A percentile compares a stretch with the other conserved stretches of the same genome.
phyloP scores from a whole-genome alignment of 2,329 filamentous ascomycete genomes.

The Beauveria varroae region DNA sequence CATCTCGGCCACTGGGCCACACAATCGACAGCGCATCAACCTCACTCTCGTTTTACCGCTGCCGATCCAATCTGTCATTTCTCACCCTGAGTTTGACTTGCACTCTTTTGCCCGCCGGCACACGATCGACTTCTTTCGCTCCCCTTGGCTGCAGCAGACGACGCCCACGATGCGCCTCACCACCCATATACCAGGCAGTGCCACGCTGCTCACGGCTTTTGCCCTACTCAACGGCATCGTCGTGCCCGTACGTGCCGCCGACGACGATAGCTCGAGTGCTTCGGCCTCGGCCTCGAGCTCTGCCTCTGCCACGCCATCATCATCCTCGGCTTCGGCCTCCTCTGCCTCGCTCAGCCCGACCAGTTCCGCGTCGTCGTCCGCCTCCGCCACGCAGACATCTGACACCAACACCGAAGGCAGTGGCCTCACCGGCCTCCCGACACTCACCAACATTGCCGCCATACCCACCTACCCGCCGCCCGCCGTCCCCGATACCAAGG shows the following conservation, averaged over 20 bases:
- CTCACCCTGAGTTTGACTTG: background rate
- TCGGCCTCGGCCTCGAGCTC: background rate
- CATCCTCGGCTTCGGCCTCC: background rate
- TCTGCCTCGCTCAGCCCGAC: background rate
- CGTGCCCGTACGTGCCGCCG: constrained; percentile 2
- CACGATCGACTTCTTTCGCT: background rate
- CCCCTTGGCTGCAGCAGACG: background rate
- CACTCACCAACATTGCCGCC: constrained; percentile 30
- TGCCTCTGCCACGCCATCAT: background rate
- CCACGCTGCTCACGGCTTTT: constrained; percentile 5
- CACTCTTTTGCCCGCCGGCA: background rate
- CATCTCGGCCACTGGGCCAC: background rate
- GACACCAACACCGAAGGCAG: background rate
- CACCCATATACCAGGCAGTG: background rate
- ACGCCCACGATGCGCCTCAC: constrained; percentile 1
- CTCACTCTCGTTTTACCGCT: background rate
- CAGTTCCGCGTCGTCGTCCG: background rate
- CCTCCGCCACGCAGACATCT: background rate
- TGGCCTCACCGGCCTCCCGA: constrained; percentile 30
- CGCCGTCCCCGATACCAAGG: constrained; percentile 71
- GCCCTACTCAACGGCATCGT: constrained; percentile 1
- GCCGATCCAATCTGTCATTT: background rate
- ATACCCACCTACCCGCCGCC: constrained; percentile 60
- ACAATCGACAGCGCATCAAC: background rate
- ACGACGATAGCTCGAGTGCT: background rate